Base-by-base conservation (phyloP, 2,329 filamentous ascomycete genomes). In the Talaromyces sp. region DNA sequence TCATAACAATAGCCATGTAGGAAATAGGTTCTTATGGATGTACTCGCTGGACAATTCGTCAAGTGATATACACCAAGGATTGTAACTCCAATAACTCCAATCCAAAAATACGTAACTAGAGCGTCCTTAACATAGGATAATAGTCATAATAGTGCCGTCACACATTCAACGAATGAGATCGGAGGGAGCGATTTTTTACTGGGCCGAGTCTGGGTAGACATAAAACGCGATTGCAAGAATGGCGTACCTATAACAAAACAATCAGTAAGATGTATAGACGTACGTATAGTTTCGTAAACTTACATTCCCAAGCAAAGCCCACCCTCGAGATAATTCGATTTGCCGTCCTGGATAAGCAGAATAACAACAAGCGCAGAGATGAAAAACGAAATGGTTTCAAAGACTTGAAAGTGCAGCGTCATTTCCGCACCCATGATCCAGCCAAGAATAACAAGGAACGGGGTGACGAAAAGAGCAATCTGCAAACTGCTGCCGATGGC, bases 401-500 rank as follows among this genome's bases (percentile, higher is more conserved):
- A 90, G 2, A 84, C 90, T 78, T 93, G 88, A 71, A 95, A 95
- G 71, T 90, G 88, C 49, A 93, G 81, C 7, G 88, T 89, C 89
- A 92, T 92, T 27, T 85, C 83, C 65, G 85, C 79, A 59, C 83
- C 82, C 75, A 91, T 85, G 66, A 89, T 87, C 90, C 90, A 93
- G 63, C 90, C 90, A 42, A 93, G 81, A 65, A 93, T 86, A 59
- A 93, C 90, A 58, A 93, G 80, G 76, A 90, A 88, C 0, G 90
- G 90, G 1, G 90, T 93, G 55, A 93, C 90, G 52, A 92, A 86
- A 53, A 93, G 81, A 25, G 90, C 90, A 69, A 93, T 93, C 75
- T 93, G 90, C 72, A 93, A 87, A 73, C 88, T 91, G 62, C 88
- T 91, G 53, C 90, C 90, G 69, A 93, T 90, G 30, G 90, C 90